A percentile compares a stretch with the other conserved stretches of the same genome.
phyloP scores from a whole-genome alignment of 2,329 filamentous ascomycete genomes.

The Dactylellina drechsleri region DNA sequence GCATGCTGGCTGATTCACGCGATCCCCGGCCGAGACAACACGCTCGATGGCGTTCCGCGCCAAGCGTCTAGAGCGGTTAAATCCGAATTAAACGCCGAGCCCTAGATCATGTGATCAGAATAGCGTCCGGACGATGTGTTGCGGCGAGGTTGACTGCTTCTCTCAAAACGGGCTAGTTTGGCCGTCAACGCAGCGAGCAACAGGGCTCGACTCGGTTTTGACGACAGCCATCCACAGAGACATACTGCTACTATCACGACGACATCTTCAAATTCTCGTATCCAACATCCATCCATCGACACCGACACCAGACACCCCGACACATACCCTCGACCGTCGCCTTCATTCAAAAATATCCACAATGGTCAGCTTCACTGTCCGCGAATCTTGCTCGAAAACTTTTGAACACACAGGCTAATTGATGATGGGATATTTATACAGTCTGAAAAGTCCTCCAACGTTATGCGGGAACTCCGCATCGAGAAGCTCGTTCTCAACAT shows the following conservation, averaged over 20 bases:
- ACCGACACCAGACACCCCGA: slow-evolving; percentile 29
- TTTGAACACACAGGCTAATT: slow-evolving; percentile 36
- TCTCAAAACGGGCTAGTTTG: slow-evolving; percentile 32
- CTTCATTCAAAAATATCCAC: slow-evolving; percentile 38
- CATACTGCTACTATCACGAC: slow-evolving; percentile 35
- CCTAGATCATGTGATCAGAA: slow-evolving; percentile 30
- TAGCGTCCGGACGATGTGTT: slow-evolving; percentile 17
- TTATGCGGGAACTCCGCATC: slow-evolving; percentile 97
- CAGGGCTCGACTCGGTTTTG: slow-evolving; percentile 20
- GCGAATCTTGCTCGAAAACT: background rate
- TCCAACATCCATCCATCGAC: background rate
- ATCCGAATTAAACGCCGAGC: slow-evolving; percentile 8
- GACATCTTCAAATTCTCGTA: slow-evolving; percentile 25
- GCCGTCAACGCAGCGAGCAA: background rate
- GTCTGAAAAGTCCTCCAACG: slow-evolving; percentile 71
- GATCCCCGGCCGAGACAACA: slow-evolving; percentile 20
- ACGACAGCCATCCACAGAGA: slow-evolving; percentile 44
- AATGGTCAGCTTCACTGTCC: slow-evolving; percentile 46
- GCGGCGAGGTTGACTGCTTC: slow-evolving; percentile 32
- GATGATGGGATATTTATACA: slow-evolving; percentile 11
- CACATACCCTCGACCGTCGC: slow-evolving; percentile 7
- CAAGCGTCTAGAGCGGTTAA: background rate
- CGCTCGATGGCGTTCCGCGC: background rate
- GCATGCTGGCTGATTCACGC: slow-evolving; percentile 53
- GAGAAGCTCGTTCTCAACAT: slow-evolving; percentile 99